Conservation (phyloP, 768 basidiomycete species). For the Amanita polypyramis region DNA sequence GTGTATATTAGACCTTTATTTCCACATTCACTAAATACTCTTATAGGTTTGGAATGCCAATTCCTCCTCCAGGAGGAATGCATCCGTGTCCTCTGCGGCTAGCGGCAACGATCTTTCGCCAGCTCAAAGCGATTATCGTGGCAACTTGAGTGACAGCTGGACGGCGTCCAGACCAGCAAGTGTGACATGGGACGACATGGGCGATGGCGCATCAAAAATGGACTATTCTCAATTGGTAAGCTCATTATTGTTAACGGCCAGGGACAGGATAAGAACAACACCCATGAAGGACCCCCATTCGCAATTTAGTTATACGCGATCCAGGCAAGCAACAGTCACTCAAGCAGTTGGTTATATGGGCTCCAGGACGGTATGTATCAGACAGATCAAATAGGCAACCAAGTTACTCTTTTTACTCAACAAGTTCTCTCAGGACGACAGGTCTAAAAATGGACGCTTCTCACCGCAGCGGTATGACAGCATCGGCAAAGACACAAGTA, state of each 20-base stretch:
- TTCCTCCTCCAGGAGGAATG: slow-evolving; percentile 42
- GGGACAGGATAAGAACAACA: slow-evolving; percentile 9
- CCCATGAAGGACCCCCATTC: slow-evolving; percentile 31
- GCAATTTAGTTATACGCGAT: slow-evolving; percentile 33
- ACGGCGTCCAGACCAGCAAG: slow-evolving; percentile 36
- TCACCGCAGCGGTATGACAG: slow-evolving; percentile 47
- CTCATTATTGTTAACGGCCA: slow-evolving; percentile 11
- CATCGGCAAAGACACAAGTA: slow-evolving; percentile 28
- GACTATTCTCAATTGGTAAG: slow-evolving; percentile 40
- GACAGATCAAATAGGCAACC: not conserved
- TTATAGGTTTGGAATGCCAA: slow-evolving; percentile 50
- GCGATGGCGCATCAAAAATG: slow-evolving; percentile 36
- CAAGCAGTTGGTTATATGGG: slow-evolving; percentile 27
- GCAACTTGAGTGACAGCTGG: slow-evolving; percentile 42
- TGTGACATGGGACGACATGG: slow-evolving; percentile 52
- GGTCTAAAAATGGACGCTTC: slow-evolving; percentile 37
- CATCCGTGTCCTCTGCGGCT: slow-evolving; percentile 50
- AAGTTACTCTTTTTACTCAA: slow-evolving; percentile 9
- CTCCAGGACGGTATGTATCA: slow-evolving; percentile 27
- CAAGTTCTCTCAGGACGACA: slow-evolving; percentile 31
- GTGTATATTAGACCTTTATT: slow-evolving; percentile 11
- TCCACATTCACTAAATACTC: not conserved
- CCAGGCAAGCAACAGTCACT: slow-evolving; percentile 31
- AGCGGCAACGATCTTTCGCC: slow-evolving; percentile 37
- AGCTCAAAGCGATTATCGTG: slow-evolving; percentile 33